Percentiles rank a stretch among this genome's conserved stretches.
Evolutionary conservation across 2,329 filamentous ascomycete genomes (phyloP).

Genomic region (Colletotrichum cereale): DNA sequence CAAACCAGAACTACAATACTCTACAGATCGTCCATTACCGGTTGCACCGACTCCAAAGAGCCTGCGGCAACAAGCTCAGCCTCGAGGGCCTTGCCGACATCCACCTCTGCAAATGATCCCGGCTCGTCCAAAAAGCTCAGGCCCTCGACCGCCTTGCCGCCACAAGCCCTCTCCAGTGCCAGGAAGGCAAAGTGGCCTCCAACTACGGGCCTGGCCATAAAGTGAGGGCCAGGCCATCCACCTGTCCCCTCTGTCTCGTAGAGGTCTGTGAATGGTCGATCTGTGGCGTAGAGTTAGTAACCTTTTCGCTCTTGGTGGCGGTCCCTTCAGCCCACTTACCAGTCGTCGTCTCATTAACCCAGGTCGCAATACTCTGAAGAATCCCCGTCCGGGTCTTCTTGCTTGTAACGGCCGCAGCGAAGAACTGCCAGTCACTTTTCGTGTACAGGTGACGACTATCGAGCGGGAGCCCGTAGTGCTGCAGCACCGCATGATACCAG

Average conservation of each 20-base stretch:
- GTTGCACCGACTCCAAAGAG: conserved; percentile 26
- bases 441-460: conserved; percentile 87
- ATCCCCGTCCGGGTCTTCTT: conserved; percentile 77
- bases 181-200: conserved; percentile 89
- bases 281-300: conserved; percentile 48
- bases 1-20: not conserved
- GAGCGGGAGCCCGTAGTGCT: conserved; percentile 85
- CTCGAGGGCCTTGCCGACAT: conserved; percentile 50
- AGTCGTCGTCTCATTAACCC: conserved; percentile 86
- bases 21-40: conserved; percentile 22
- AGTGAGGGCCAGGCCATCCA: conserved; percentile 78
- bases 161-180: conserved; percentile 84
- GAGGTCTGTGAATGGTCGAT: conserved; percentile 83
- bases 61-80: conserved; percentile 44
- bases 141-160: conserved; percentile 72
- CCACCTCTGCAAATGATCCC: conserved; percentile 46
- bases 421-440: conserved; percentile 93
- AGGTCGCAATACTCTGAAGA: conserved; percentile 78
- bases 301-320: not conserved
- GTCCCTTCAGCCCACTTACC: conserved; percentile 53
- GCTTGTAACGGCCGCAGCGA: conserved; percentile 83
- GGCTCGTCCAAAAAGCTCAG: conserved; percentile 62
- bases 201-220: conserved; percentile 86
- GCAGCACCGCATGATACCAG: conserved; percentile 84
- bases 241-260: conserved; percentile 85